Base-by-base conservation (phyloP, 805 yeast species). In the Starmera caribaea region DNA sequence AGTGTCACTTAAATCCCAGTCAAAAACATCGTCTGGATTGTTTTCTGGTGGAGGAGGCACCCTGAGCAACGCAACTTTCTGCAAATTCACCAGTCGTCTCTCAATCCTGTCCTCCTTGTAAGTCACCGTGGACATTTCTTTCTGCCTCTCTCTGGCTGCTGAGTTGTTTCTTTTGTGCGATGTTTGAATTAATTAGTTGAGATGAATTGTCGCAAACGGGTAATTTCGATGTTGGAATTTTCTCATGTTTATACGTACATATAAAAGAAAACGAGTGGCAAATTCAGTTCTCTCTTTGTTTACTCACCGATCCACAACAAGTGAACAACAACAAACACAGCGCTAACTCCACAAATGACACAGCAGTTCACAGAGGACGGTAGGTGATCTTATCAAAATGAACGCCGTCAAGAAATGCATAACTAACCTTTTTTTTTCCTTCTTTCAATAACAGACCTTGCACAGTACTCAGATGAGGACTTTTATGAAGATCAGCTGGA, bases 1-100 rank as follows among this genome's bases (percentile, higher is more conserved):
- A 8, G 58, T 53, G n/a, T 51, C 50, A 8, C 49, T 45, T n/a
- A 58, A 54, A 24, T 57, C 53, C 68, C 68, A 63, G 6, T 35
- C 21, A 3, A 41, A 38, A 4, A 43, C 45, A 38, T 47, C 45
- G 11, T 37, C 35, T 2, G 38, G 34, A 10, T 42, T 43, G 13
- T 37, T n/a, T 3, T 34, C 16, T 14, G 12, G 17, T 7, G 43
- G 51, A 5, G 53, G 51, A 9, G 51, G 49, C 7, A 49, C 43
- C 34, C 38, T 16, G 14, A 48, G 33, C n/a, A 48, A 38, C 14
- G 37, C 34, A 12, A 42, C 48, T 34, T 32, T 12, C n/a, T 41
- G 33, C 9, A 34, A 13, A 6, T 15, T 8, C 39, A 39, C 28
- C n/a, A 36, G 29, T 6, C 16, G 13, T 3, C 33, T 30, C 14